phyloP scores from a whole-genome alignment of 495 filamentous ascomycete species.

The Recurvomyces mirabilis region DNA sequence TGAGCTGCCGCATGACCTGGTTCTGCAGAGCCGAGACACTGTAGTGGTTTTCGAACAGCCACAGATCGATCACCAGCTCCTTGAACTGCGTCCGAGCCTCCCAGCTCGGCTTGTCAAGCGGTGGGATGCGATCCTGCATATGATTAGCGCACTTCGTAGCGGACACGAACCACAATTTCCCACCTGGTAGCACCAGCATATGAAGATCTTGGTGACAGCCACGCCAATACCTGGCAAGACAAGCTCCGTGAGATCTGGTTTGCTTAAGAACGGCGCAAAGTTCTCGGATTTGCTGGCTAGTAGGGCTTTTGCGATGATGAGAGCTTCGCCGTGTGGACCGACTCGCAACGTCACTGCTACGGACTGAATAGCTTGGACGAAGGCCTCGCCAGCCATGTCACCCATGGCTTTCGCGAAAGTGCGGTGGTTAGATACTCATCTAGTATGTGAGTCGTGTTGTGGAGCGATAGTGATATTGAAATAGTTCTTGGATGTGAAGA shows the following conservation, averaged over 20 bases:
- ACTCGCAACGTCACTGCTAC: background rate
- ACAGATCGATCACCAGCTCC: background rate
- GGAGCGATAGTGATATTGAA: too few relatives aligned
- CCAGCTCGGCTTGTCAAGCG: background rate
- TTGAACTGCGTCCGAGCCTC: background rate
- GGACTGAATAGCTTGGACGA: background rate
- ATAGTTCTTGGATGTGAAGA: too few relatives aligned
- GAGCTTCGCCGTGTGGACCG: background rate
- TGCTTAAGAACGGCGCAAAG: background rate
- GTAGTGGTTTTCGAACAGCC: slow-evolving; percentile 1
- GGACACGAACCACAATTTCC: too few relatives aligned
- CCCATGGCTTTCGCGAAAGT: too few relatives aligned
- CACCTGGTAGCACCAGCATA: slow-evolving; percentile 6
- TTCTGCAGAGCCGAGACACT: background rate
- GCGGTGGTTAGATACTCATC: too few relatives aligned
- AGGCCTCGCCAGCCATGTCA: slow-evolving; percentile 1
- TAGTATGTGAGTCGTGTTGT: too few relatives aligned
- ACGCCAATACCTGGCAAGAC: background rate
- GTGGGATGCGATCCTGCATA: background rate
- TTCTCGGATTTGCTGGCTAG: background rate
- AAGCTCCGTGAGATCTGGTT: background rate
- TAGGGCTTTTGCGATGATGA: background rate
- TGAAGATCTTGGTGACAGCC: background rate
- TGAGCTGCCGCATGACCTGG: background rate
- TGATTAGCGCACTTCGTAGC: too few relatives aligned